These are phyloP conservation scores for Scheffersomyces ergatensis DNA, from an alignment of 805 yeast species.

Conservation along the genomic window DNA sequence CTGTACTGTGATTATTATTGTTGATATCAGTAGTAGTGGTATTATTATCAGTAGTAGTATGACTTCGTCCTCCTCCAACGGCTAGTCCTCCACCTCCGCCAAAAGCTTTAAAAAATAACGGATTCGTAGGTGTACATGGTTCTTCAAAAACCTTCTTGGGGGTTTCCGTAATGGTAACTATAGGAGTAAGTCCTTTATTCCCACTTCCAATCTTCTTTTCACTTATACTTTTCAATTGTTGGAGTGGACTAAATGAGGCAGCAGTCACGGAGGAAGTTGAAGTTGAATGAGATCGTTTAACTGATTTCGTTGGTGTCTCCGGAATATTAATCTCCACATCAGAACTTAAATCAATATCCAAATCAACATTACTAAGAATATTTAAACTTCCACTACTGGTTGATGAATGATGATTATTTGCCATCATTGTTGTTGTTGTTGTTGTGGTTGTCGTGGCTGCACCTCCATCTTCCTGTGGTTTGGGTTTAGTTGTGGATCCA, in stretches of 20 bases:
- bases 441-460: not conserved
- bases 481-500: not conserved
- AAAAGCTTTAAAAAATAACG: conserved; percentile 1
- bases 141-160: not conserved
- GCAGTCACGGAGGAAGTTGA: too few species aligned
- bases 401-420: not conserved
- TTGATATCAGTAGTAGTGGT: not conserved
- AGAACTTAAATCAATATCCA: conserved; percentile 8
- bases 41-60: not conserved
- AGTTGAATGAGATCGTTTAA: not conserved
- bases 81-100: not conserved
- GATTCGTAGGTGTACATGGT: conserved; percentile 8
- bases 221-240: not conserved
- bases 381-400: not conserved
- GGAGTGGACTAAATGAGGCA: not conserved
- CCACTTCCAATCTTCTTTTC: too few species aligned
- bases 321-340: conserved; percentile 6
- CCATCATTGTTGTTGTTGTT: not conserved
- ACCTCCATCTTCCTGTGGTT: not conserved
- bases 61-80: not conserved
- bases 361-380: conserved; percentile 5
- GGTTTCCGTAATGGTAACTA: too few species aligned
- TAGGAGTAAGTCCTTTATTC: not conserved
- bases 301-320: conserved; percentile 8
- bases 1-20: not conserved